Conservation (phyloP, 2,329 filamentous ascomycete species). For the Paraphaeosphaeria sporulosa region DNA sequence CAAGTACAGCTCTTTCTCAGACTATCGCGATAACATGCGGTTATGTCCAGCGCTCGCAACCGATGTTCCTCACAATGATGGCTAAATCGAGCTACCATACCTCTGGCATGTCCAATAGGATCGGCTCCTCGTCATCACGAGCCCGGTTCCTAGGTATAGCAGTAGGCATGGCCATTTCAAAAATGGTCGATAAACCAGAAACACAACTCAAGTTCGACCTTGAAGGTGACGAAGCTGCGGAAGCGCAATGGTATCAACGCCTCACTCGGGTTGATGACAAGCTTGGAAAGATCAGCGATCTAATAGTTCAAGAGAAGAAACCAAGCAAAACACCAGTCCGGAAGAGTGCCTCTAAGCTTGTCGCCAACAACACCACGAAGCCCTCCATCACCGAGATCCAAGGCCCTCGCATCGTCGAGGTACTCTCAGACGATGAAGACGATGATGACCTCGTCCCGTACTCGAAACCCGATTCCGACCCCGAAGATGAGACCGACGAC, state of each 20-base stretch:
- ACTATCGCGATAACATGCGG: slow-evolving; percentile 79
- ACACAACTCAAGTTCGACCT: slow-evolving; percentile 83
- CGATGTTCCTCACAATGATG: slow-evolving; percentile 71
- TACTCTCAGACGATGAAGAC: slow-evolving; percentile 57
- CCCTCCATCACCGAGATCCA: slow-evolving; percentile 32
- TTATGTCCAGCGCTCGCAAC: slow-evolving; percentile 72
- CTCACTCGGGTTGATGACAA: slow-evolving; percentile 70
- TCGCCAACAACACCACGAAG: slow-evolving; percentile 17
- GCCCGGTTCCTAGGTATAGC: slow-evolving; percentile 88
- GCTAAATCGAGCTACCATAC: slow-evolving; percentile 78
- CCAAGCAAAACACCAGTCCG: not conserved
- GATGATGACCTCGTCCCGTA: slow-evolving; percentile 75
- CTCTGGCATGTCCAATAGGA: slow-evolving; percentile 81
- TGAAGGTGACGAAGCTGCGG: slow-evolving; percentile 76
- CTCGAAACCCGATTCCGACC: slow-evolving; percentile 84
- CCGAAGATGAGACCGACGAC: slow-evolving; percentile 92
- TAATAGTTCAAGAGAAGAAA: slow-evolving; percentile 20
- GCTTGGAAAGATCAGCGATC: slow-evolving; percentile 56
- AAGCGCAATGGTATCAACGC: slow-evolving; percentile 77
- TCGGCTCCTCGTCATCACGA: slow-evolving; percentile 76
- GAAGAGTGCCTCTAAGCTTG: slow-evolving; percentile 15
- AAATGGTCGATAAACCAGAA: slow-evolving; percentile 70
- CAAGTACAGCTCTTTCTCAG: slow-evolving; percentile 76
- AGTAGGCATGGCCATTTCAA: slow-evolving; percentile 76
- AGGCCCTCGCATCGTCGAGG: slow-evolving; percentile 58